Percentiles rank a stretch among this genome's conserved stretches.
Conservation (phyloP, 2,329 filamentous ascomycete genomes). For the Trichoderma arundinaceum region DNA sequence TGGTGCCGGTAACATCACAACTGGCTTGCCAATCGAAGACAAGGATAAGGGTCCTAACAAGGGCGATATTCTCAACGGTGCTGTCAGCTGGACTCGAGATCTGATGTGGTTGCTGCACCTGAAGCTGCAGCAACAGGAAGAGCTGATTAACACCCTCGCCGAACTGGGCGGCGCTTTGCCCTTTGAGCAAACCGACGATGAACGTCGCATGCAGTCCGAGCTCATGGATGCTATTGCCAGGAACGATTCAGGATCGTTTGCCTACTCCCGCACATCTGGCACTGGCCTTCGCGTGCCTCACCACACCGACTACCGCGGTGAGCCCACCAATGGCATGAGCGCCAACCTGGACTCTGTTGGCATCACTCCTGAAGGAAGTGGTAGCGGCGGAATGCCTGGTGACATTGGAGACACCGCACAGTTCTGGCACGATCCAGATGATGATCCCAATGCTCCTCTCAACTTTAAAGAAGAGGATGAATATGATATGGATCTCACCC, state of each 20-base stretch:
- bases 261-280: constrained; percentile 82
- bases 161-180: constrained; percentile 77
- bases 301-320: constrained; percentile 89
- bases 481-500: constrained; percentile 78
- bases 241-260: constrained; percentile 76
- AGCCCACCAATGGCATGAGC: constrained; percentile 64
- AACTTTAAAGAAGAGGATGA: constrained; percentile 96
- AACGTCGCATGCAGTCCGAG: constrained; percentile 94
- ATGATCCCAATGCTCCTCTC: constrained; percentile 68
- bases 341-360: constrained; percentile 46
- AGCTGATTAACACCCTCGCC: constrained; percentile 76
- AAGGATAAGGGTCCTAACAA: constrained; percentile 99
- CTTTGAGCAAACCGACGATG: constrained; percentile 86
- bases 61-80: constrained; percentile 95
- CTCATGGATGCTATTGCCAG: constrained; percentile 84
- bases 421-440: constrained; percentile 73
- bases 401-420: constrained; percentile 59
- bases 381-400: constrained; percentile 45
- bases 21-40: constrained; percentile 89
- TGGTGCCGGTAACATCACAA: constrained; percentile 82
- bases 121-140: constrained; percentile 88
- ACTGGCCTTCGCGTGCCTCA: constrained; percentile 89
- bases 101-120: constrained; percentile 95
- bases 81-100: constrained; percentile 95
- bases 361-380: constrained; percentile 50